Base-by-base conservation (phyloP, 805 yeast genomes). In the Peterozyma toletana region DNA sequence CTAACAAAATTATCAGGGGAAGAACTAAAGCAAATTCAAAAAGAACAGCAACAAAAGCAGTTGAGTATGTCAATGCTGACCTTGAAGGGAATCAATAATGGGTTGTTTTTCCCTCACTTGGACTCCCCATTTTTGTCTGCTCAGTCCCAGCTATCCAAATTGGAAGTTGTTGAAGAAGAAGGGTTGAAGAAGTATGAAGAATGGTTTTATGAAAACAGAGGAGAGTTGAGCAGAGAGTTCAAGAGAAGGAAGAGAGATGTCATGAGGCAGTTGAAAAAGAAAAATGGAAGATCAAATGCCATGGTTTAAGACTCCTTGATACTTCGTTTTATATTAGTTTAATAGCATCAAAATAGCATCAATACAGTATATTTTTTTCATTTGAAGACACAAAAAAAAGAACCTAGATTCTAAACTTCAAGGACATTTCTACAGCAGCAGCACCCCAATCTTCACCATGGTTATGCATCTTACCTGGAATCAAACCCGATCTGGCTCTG, bases 361-460 rank as follows among this genome's bases (percentile, higher is more conserved):
- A n/a, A n/a, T n/a, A n/a, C n/a, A n/a, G n/a, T n/a, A n/a, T n/a
- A n/a, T n/a, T n/a, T n/a, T 9, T 9, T 31, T 31, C 15, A 31
- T 31, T 31, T 31, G 5, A 31, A 31, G 34, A 31, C 9, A 30
- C 33, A 9, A 30, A 13, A 31, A 31, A 31, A 5, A 14, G 13
- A 31, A 31, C 13, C n/a, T 16, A 44, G 9, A 40, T 36, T 29
- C 29, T 37, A 46, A 62, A 77, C 53, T 78, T 78, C 13, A 58
- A 41, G 3, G 77, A 83, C 98, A 93, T 91, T 69, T 91, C 99
- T 27, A 93, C 96, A 13, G 99, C 99, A 43, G 97, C 96, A 33
- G 95, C 90, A 53, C 96, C 99, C 99, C 99, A 91, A 63, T 93
- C 99, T 58, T 77, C 87, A 51, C 99, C 99, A 58, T 93, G 99